A percentile compares a stretch with the other conserved stretches of the same genome.
Evolutionary conservation across 2,329 filamentous ascomycete genomes (phyloP).

Genomic region (Colletotrichum higginsianum): DNA sequence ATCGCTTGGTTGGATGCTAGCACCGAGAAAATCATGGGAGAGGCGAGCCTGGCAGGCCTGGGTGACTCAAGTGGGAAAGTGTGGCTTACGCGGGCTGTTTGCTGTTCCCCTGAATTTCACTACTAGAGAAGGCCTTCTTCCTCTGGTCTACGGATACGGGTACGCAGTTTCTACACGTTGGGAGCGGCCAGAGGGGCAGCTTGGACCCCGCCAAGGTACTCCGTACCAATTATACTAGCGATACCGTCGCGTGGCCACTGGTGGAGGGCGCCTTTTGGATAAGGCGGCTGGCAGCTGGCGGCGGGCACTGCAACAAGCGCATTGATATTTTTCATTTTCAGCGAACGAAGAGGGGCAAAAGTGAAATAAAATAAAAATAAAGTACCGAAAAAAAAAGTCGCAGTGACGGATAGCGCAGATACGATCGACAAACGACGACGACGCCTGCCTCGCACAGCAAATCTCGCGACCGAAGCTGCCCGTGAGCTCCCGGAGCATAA

Average conservation of each 20-base stretch:
- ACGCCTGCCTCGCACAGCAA: constrained; percentile 24
- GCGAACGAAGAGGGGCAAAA: background rate
- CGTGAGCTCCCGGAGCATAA: constrained; percentile 16
- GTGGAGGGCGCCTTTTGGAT: constrained; percentile 11
- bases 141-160: background rate
- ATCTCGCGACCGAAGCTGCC: constrained; percentile 15
- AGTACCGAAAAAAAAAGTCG: constrained; percentile 17
- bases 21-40: constrained; percentile 4
- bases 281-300: constrained; percentile 1
- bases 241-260: background rate
- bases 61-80: constrained; percentile 3
- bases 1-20: background rate
- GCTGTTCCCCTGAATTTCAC: constrained; percentile 7
- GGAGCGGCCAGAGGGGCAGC: constrained; percentile 2
- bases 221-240: constrained; percentile 1
- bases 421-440: constrained; percentile 9
- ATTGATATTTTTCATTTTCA: constrained; percentile 21
- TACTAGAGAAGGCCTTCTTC: background rate
- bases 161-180: background rate
- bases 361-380: background rate
- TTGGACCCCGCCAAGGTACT: constrained; percentile 36
- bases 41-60: constrained; percentile 10
- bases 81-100: constrained; percentile 28
- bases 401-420: constrained; percentile 5
- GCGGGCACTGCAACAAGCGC: constrained; percentile 2